Percentiles rank a stretch among this genome's conserved stretches.
Conservation (phyloP, 306 rosid species). For the Corylus avellana region DNA sequence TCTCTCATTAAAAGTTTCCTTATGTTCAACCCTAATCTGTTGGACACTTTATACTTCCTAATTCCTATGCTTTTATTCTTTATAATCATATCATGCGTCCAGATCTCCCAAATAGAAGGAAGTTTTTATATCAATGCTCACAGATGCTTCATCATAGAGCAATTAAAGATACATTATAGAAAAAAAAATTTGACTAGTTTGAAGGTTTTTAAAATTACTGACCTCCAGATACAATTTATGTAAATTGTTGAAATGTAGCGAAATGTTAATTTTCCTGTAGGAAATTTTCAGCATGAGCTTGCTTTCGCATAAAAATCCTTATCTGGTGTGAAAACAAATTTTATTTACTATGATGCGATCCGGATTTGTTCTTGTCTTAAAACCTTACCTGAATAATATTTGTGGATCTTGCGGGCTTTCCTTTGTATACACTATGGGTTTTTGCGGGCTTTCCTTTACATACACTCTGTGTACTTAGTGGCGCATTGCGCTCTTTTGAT, state of each 20-base stretch:
- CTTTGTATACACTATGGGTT: no score
- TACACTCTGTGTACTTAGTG: no score
- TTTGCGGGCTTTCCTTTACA: no score
- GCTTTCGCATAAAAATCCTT: not conserved
- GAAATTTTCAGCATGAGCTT: not conserved
- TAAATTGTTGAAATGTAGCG: not conserved
- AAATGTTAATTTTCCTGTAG: not conserved
- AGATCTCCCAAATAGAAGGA: not conserved
- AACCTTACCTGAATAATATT: not conserved
- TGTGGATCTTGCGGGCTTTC: not conserved
- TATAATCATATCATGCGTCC: not conserved
- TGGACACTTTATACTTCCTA: not conserved
- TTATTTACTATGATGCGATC: conserved; percentile 9
- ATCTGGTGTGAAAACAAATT: not conserved
- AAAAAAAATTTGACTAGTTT: conserved; percentile 10
- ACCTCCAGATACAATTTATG: not conserved
- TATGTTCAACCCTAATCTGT: not conserved
- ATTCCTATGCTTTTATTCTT: not conserved
- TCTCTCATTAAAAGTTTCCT: not conserved
- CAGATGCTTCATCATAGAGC: not conserved
- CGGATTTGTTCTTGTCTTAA: conserved; percentile 1
- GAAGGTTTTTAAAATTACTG: not conserved
- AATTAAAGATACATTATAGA: conserved; percentile 2
- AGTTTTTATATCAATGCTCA: not conserved
- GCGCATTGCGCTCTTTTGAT: no score